These are phyloP conservation scores for Globisporangium nodosum DNA, from an alignment of 352 stramenopile genomes.

Conservation along the genomic window DNA sequence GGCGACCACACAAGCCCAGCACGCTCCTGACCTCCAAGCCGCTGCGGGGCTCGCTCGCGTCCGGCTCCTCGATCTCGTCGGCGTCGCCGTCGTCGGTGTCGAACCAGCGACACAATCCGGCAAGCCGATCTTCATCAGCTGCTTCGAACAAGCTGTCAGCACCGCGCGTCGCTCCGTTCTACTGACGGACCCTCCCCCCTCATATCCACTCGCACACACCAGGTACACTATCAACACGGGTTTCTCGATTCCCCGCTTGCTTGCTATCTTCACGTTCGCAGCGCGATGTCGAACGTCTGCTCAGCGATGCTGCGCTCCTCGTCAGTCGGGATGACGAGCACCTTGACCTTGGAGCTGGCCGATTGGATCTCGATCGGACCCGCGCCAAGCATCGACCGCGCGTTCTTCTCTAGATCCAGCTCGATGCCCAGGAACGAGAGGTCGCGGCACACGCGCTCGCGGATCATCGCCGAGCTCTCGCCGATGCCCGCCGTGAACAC, in stretches of 20 bases:
- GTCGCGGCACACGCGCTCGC: constrained; percentile 57
- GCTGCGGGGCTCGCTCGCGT: constrained; percentile 5
- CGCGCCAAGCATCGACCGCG: constrained; percentile 46
- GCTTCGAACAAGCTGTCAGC: neutral
- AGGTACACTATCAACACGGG: neutral
- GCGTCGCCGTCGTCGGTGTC: neutral
- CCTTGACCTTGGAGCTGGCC: constrained; percentile 39
- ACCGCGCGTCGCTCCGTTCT: neutral
- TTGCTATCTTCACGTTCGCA: constrained; percentile 25
- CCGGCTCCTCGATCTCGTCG: constrained; percentile 1
- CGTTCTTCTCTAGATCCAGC: constrained; percentile 71
- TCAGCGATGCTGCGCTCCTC: constrained; percentile 89
- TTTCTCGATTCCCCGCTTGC: neutral
- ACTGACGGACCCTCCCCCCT: neutral
- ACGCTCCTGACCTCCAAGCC: constrained; percentile 5
- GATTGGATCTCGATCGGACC: constrained; percentile 61
- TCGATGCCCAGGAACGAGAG: constrained; percentile 66
- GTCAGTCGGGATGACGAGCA: constrained; percentile 87
- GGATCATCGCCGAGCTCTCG: constrained; percentile 79
- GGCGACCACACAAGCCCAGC: neutral
- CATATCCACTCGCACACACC: neutral
- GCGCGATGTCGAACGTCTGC: constrained; percentile 64
- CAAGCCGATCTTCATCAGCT: neutral
- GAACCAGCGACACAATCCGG: neutral
- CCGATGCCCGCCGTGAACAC: constrained; percentile 89